These are phyloP conservation scores for Crepidotus variabilis DNA, from an alignment of 768 basidiomycete genomes.

Conservation along the genomic window DNA sequence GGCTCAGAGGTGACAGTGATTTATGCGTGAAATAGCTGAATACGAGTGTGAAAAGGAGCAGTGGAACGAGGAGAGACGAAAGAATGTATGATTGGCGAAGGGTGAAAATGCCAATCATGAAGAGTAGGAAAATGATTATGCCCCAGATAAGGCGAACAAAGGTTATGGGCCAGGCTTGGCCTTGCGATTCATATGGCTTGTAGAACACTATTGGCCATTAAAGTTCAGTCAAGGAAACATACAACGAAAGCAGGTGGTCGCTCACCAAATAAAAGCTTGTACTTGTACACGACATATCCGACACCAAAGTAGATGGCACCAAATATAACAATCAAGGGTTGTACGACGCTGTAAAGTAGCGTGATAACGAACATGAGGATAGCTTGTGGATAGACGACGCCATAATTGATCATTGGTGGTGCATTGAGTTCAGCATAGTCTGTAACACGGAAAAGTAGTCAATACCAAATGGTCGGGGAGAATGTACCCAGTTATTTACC, in stretches of 20 bases:
- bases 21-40: slow-evolving; percentile 81
- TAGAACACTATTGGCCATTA: slow-evolving; percentile 70
- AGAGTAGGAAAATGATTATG: slow-evolving; percentile 86
- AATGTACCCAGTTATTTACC: slow-evolving; percentile 50
- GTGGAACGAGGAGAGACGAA: slow-evolving; percentile 63
- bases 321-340: slow-evolving; percentile 92
- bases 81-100: slow-evolving; percentile 44
- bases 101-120: slow-evolving; percentile 97
- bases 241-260: slow-evolving; percentile 4
- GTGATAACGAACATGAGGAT: slow-evolving; percentile 96
- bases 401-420: slow-evolving; percentile 98
- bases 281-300: slow-evolving; percentile 96
- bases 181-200: slow-evolving; percentile 96
- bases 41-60: slow-evolving; percentile 68
- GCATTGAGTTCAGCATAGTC: slow-evolving; percentile 96
- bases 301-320: slow-evolving; percentile 96
- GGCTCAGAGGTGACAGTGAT: slow-evolving; percentile 68
- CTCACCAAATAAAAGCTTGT: slow-evolving; percentile 92
- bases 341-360: slow-evolving; percentile 91
- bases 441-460: slow-evolving; percentile 24
- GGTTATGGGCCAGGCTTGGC: slow-evolving; percentile 97
- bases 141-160: slow-evolving; percentile 92
- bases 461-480: background rate
- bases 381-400: slow-evolving; percentile 94
- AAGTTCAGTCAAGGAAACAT: background rate